phyloP scores from a whole-genome alignment of 1,284 basidiomycete species.

The Boletus sp. region DNA sequence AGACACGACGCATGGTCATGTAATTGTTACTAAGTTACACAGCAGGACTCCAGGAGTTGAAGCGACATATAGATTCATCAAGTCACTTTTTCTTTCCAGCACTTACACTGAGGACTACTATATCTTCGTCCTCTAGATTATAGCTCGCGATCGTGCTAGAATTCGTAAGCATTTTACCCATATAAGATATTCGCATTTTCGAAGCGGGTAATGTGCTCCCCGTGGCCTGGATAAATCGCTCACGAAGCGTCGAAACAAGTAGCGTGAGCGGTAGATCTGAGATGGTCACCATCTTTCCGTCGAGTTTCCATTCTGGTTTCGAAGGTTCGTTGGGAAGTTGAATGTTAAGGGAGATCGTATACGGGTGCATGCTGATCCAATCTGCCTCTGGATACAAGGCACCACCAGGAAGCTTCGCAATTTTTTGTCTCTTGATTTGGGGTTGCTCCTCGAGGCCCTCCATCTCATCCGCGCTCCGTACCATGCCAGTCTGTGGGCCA shows the following conservation, averaged over 20 bases:
- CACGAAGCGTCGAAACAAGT: conserved; percentile 81
- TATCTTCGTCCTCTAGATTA: conserved; percentile 87
- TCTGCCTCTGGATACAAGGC: conserved; percentile 79
- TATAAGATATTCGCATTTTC: conserved; percentile 72
- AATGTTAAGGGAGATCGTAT: conserved; percentile 79
- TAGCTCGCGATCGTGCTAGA: conserved; percentile 77
- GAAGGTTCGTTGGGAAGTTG: conserved; percentile 78
- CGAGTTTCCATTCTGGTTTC: conserved; percentile 88
- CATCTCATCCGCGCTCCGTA: conserved; percentile 77
- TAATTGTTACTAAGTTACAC: conserved; percentile 12
- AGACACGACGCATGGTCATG: conserved; percentile 18
- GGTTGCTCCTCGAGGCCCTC: conserved; percentile 62
- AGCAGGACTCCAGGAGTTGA: not conserved
- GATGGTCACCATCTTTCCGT: conserved; percentile 73
- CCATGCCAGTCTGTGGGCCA: conserved; percentile 58
- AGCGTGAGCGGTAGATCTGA: conserved; percentile 78
- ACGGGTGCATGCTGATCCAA: conserved; percentile 86
- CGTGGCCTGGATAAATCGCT: conserved; percentile 75
- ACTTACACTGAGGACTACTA: conserved; percentile 69
- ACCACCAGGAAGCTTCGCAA: conserved; percentile 78
- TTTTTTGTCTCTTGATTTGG: conserved; percentile 77
- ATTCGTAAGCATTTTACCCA: conserved; percentile 83
- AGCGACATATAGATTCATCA: conserved; percentile 3
- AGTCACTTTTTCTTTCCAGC: conserved; percentile 70
- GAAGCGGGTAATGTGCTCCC: conserved; percentile 75